Conservation (phyloP, 305 asterid genomes). For the Fraxinus floribunda region DNA sequence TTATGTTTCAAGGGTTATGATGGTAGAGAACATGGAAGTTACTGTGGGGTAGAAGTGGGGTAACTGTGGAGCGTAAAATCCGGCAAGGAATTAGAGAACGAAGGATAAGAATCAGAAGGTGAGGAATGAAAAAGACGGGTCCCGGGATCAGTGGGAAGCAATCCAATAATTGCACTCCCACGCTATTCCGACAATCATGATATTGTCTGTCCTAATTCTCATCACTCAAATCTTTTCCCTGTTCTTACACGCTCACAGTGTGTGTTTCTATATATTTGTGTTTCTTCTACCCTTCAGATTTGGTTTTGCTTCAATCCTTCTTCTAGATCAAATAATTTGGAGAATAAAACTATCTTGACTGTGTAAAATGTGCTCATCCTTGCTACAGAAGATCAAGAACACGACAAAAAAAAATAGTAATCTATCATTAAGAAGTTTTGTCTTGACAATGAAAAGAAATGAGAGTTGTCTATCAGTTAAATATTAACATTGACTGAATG, state of each 20-base stretch:
- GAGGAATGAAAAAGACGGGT: constrained; percentile 46
- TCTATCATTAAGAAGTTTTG: not conserved
- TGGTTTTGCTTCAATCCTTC: constrained; percentile 7
- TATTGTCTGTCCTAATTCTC: constrained; percentile 41
- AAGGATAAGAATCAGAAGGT: constrained; percentile 23
- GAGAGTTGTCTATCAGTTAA: not conserved
- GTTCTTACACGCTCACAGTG: constrained; percentile 44
- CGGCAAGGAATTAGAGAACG: constrained; percentile 53
- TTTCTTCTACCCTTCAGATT: constrained; percentile 8
- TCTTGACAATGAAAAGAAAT: not conserved
- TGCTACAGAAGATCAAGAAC: too few species aligned
- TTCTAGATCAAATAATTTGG: not conserved
- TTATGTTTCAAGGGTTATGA: not conserved
- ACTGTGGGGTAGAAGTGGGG: not conserved
- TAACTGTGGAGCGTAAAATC: constrained; percentile 47
- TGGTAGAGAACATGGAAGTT: constrained; percentile 18
- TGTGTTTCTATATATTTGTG: not conserved
- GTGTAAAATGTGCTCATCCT: too few species aligned
- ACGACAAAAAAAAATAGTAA: not conserved
- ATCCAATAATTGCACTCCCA: constrained; percentile 61
- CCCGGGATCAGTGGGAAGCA: constrained; percentile 28
- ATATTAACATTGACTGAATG: not conserved
- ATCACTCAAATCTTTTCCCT: constrained; percentile 42
- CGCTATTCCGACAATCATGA: constrained; percentile 76
- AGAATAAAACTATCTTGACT: too few species aligned